A percentile compares a stretch with the other conserved stretches of the same genome.
phyloP scores from a whole-genome alignment of 2,329 filamentous ascomycete species.

The Hypocrella siamensis region DNA sequence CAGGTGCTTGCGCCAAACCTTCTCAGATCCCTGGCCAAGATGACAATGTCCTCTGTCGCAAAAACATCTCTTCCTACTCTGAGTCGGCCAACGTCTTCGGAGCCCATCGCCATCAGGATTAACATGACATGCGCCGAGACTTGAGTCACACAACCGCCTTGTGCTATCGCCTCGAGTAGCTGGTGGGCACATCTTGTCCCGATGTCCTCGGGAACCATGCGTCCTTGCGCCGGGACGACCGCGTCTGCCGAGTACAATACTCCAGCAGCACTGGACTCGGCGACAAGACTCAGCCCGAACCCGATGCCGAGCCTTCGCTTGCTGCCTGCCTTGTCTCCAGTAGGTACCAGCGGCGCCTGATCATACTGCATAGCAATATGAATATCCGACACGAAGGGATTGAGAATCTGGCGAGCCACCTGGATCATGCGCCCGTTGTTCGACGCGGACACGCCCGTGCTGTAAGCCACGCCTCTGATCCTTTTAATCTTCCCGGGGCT shows the following conservation, averaged over 20 bases:
- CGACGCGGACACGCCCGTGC: slow-evolving; percentile 75
- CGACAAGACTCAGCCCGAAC: slow-evolving; percentile 80
- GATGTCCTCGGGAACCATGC: slow-evolving; percentile 76
- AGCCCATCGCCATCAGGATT: slow-evolving; percentile 93
- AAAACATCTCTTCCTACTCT: slow-evolving; percentile 69
- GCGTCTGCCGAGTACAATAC: slow-evolving; percentile 82
- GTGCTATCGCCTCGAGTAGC: slow-evolving; percentile 65
- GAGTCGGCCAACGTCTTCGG: slow-evolving; percentile 82
- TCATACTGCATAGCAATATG: slow-evolving; percentile 77
- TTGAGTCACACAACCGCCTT: slow-evolving; percentile 66
- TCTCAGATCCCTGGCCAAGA: slow-evolving; percentile 68
- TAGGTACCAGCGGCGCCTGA: slow-evolving; percentile 39
- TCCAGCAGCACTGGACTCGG: slow-evolving; percentile 70
- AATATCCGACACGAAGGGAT: slow-evolving; percentile 72
- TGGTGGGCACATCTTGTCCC: slow-evolving; percentile 81
- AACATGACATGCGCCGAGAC: slow-evolving; percentile 61
- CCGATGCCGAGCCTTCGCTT: slow-evolving; percentile 67
- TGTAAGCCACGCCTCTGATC: slow-evolving; percentile 86
- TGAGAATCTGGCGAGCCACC: slow-evolving; percentile 71
- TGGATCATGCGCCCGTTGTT: slow-evolving; percentile 97
- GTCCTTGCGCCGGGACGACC: slow-evolving; percentile 58
- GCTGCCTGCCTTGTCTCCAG: slow-evolving; percentile 36
- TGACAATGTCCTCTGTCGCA: slow-evolving; percentile 64
- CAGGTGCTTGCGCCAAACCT: slow-evolving; percentile 84
- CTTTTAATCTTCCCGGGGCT: slow-evolving; percentile 73